Base-by-base conservation (phyloP, 352 stramenopile genomes). In the Plasmopara halstedii region DNA sequence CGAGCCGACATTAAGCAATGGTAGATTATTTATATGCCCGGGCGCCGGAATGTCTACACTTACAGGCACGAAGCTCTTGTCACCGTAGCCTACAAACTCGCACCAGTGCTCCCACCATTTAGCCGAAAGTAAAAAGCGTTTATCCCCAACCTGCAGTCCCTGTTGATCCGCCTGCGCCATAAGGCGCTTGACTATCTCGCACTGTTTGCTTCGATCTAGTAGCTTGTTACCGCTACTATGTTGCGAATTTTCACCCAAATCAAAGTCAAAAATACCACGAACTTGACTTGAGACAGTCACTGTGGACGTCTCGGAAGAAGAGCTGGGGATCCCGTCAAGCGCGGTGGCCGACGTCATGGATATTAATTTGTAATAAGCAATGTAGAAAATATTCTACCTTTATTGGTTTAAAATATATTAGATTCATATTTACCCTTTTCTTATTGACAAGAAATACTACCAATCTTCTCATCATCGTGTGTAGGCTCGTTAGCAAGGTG, bases 81-180 rank as follows among this genome's bases (percentile, higher is more conserved):
- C 62, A n/a, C 83, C 60, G 26, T 73, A 88, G 32, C 56, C 59
- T 9, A 88, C 77, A 34, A 75, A 88, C 33, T 83, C 63, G 31
- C 69, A 72, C 80, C 80, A 91, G 39, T 73, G 68, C 50, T 91
- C 61, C 80, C 80, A 91, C 80, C 80, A 91, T 57, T 88, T 88
- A 58, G 70, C 73, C 22, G 71, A 68, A 27, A 91, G 51, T 43
- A 91, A 68, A 47, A 78, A 91, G 43, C 75, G 80, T 51, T 82
- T 86, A 45, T 91, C 80, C 17, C 71, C 80, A 14, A 87, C 58
- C 53, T 87, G 77, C 39, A 91, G 64, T 3, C 76, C 71, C 60
- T 76, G 72, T 50, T 78, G 53, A 27, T 85, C 71, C 18, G 76
- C 76, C 51, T 85, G 76, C 22, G 60, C 56, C 46, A 79, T 64